Evolutionary conservation across 1,284 basidiomycete species (phyloP).

Genomic region (Golubevia sp.): DNA sequence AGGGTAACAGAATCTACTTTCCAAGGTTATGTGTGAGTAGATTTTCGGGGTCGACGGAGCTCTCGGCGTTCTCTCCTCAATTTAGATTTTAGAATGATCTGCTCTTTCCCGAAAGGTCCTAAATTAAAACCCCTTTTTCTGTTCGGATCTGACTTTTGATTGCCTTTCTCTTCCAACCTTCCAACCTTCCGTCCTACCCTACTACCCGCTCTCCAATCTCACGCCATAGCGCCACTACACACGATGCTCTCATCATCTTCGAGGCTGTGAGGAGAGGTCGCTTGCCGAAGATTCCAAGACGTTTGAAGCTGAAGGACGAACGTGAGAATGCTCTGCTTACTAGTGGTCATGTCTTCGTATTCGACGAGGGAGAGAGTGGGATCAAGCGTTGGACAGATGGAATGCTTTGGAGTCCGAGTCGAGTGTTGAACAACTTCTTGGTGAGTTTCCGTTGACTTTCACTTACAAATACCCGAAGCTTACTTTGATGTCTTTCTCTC

Average conservation of each 20-base stretch:
- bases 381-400: conserved; percentile 56
- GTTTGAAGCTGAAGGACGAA: conserved; percentile 32
- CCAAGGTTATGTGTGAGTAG: neutral
- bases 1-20: neutral
- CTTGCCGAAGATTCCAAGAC: conserved; percentile 40
- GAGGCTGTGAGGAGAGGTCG: conserved; percentile 40
- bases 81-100: neutral
- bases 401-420: conserved; percentile 52
- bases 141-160: neutral
- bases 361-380: conserved; percentile 46
- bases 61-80: neutral
- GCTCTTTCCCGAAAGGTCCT: too few relatives aligned
- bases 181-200: neutral
- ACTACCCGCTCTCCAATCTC: neutral
- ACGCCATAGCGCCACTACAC: conserved; percentile 29
- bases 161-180: neutral
- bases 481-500: neutral
- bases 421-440: conserved; percentile 49
- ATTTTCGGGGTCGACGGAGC: neutral
- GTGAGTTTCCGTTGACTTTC: conserved; percentile 11
- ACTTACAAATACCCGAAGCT: neutral
- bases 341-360: conserved; percentile 49
- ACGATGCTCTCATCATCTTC: conserved; percentile 48
- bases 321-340: conserved; percentile 31
- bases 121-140: neutral